Evolutionary conservation across 768 basidiomycete species (phyloP).

Genomic region (Pisolithus sp.): DNA sequence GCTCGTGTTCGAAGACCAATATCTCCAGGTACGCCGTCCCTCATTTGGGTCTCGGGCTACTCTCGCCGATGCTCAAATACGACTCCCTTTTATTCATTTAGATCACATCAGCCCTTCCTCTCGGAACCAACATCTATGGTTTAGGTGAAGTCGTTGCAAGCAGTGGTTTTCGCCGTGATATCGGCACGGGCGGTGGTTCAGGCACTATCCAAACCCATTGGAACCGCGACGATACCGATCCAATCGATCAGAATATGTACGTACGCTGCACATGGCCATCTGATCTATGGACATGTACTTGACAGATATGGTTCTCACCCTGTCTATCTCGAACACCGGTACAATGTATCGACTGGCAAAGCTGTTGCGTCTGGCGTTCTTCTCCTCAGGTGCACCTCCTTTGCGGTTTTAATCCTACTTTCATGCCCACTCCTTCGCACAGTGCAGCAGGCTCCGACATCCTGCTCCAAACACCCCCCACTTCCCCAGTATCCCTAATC

Average conservation of each 20-base stretch:
- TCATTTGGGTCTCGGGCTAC: not conserved
- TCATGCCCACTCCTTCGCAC: slow-evolving; percentile 7
- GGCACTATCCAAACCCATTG: slow-evolving; percentile 66
- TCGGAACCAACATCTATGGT: slow-evolving; percentile 69
- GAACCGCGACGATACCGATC: slow-evolving; percentile 58
- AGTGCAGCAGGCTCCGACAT: slow-evolving; percentile 70
- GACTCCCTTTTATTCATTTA: slow-evolving; percentile 11
- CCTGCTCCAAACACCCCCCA: slow-evolving; percentile 53
- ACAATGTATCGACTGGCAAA: slow-evolving; percentile 40
- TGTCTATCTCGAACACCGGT: slow-evolving; percentile 70
- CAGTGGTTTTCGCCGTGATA: slow-evolving; percentile 60
- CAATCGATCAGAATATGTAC: slow-evolving; percentile 61
- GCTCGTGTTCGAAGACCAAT: slow-evolving; percentile 75
- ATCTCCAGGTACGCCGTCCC: slow-evolving; percentile 48
- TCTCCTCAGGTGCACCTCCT: slow-evolving; percentile 48
- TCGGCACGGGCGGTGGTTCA: slow-evolving; percentile 40
- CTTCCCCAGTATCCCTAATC: slow-evolving; percentile 51
- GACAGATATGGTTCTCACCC: slow-evolving; percentile 67
- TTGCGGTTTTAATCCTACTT: not conserved
- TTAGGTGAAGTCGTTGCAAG: slow-evolving; percentile 67
- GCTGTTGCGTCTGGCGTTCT: slow-evolving; percentile 74
- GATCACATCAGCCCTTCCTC: slow-evolving; percentile 62
- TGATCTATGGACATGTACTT: not conserved
- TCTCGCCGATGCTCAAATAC: not conserved
- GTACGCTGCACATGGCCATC: slow-evolving; percentile 13